These are phyloP conservation scores for Apiospora aurea DNA, from an alignment of 2,329 filamentous ascomycete species.

Conservation along the genomic window DNA sequence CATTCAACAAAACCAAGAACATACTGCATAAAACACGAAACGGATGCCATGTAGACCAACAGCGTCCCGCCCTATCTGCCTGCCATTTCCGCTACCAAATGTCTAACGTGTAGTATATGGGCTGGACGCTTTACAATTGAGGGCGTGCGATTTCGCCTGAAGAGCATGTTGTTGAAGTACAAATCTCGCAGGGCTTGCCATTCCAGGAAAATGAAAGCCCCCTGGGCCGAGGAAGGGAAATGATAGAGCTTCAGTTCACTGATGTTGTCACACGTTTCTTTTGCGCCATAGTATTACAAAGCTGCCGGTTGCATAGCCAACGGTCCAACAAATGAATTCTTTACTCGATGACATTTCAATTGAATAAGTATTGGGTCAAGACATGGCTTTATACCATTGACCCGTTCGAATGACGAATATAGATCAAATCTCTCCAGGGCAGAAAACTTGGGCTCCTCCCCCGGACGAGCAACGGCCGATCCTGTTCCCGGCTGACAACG, in stretches of 20 bases:
- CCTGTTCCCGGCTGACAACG: not conserved
- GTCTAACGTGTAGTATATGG: not conserved
- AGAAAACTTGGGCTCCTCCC: no score
- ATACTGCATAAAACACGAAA: not conserved
- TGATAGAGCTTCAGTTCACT: not conserved
- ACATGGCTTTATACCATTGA: not conserved
- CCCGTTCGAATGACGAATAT: not conserved
- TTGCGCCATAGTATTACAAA: not conserved
- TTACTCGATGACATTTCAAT: not conserved
- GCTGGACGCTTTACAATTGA: not conserved
- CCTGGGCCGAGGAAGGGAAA: not conserved
- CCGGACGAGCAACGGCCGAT: no score
- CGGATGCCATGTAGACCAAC: not conserved
- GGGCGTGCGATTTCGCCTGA: not conserved
- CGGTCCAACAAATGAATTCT: no score
- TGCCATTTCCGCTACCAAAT: not conserved
- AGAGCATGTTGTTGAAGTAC: not conserved
- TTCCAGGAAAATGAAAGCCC: not conserved
- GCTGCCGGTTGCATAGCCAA: not conserved
- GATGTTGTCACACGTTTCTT: not conserved
- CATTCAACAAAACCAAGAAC: not conserved
- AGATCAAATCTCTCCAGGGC: not conserved
- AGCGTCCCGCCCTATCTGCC: not conserved
- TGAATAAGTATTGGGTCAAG: not conserved
- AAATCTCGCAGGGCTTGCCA: not conserved